These are phyloP conservation scores for Pholiota adiposa DNA, from an alignment of 1,284 basidiomycete species.

Conservation along the genomic window DNA sequence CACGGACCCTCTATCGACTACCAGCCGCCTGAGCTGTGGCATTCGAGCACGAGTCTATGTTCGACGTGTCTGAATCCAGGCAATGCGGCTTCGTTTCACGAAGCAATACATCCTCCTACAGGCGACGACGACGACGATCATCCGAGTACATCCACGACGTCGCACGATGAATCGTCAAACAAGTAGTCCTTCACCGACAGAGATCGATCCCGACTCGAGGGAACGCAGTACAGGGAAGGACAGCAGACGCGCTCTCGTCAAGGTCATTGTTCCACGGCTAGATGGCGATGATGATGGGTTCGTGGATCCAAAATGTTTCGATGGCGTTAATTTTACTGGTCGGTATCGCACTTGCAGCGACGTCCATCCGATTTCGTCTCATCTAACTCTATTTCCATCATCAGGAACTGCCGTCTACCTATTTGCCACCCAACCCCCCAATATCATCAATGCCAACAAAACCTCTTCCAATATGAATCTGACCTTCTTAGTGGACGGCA, in stretches of 20 bases:
- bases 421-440: constrained; percentile 38
- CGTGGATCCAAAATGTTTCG: constrained; percentile 42
- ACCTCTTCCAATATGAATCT: constrained; percentile 36
- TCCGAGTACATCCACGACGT: background rate
- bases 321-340: constrained; percentile 56
- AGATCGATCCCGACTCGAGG: background rate
- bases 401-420: constrained; percentile 42
- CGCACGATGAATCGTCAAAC: background rate
- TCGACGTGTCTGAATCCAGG: constrained; percentile 39
- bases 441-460: constrained; percentile 10
- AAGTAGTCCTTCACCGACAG: background rate
- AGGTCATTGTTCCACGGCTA: constrained; percentile 16
- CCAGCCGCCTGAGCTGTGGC: constrained; percentile 44
- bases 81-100: constrained; percentile 42
- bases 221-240: background rate
- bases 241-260: background rate
- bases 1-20: constrained; percentile 45
- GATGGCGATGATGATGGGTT: constrained; percentile 43
- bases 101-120: constrained; percentile 38
- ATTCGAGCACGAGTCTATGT: constrained; percentile 36
- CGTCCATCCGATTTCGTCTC: background rate
- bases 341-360: constrained; percentile 18
- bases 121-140: constrained; percentile 9
- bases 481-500: constrained; percentile 35
- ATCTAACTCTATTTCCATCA: constrained; percentile 18